Base-by-base conservation (phyloP, 116 monocot species). In the Iris pallida region DNA sequence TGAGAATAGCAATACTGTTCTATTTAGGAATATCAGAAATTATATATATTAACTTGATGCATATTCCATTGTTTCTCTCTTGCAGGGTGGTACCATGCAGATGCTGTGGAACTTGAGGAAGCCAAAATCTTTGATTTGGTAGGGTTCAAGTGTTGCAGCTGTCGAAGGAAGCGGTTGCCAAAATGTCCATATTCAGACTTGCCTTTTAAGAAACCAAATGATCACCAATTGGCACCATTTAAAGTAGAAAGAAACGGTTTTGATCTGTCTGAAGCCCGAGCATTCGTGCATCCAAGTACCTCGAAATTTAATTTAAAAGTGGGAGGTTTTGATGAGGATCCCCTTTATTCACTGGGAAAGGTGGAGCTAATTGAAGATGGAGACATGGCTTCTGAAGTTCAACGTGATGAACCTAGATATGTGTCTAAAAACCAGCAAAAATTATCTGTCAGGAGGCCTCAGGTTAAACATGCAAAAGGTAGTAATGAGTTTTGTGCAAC, bases 31-130 rank as follows among this genome's bases (percentile, higher is more conserved):
- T 20, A 7, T 52, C 5, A 66, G 42, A 61, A 40, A 40, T 58
- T 44, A 0, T 4, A 20, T 13, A 5, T 66, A 20, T 66, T 8
- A 18, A n/a, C 20, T 19, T 7, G 6, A 8, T 41, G 18, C 52
- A 19, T 53, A 18, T 52, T 6, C 16, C 60, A 9, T 72, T 80
- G 42, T 71, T 51, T 70, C 8, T 59, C 4, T 46, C 43, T 75
- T 62, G 47, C 85, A 92, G 90, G 57, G 64, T 95, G 94, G 94
- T 85, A 68, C 47, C 94, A 95, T 90, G 94, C 77, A 9, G 94
- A 88, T 65, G 85, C 94, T 40, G 42, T 90, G 56, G 57, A 79
- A 10, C 83, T 94, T 15, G 60, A 83, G 68, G 90, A 94, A 83
- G 48, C 74, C 5, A 64, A 83, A 63, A 70, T 90, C 15, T 63